These are phyloP conservation scores for Delitschia confertaspora DNA, from an alignment of 495 filamentous ascomycete species.

Conservation along the genomic window DNA sequence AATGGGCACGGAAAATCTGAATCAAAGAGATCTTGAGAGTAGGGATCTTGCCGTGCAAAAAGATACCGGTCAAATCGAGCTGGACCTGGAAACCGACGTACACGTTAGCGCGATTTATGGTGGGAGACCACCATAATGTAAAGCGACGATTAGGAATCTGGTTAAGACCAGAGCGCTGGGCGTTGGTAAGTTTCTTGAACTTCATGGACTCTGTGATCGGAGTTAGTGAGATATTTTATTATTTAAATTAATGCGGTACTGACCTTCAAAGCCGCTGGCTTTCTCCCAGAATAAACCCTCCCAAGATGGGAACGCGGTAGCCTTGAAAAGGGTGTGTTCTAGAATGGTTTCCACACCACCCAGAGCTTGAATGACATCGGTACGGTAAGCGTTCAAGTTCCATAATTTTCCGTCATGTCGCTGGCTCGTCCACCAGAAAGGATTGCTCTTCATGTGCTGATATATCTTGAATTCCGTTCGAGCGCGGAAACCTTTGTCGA, in stretches of 20 bases:
- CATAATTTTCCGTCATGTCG: slow-evolving; percentile 96
- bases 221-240: slow-evolving; percentile 34
- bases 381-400: slow-evolving; percentile 97
- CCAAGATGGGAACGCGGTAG: slow-evolving; percentile 97
- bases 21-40: slow-evolving; percentile 98
- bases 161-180: slow-evolving; percentile 95
- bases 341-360: slow-evolving; percentile 99
- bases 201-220: slow-evolving; percentile 88
- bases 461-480: slow-evolving; percentile 97
- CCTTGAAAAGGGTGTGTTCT: slow-evolving; percentile 97
- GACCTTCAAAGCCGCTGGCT: slow-evolving; percentile 45
- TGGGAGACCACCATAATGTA: slow-evolving; percentile 92
- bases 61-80: slow-evolving; percentile 96
- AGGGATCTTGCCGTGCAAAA: slow-evolving; percentile 98
- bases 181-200: slow-evolving; percentile 99
- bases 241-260: slow-evolving; percentile 37
- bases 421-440: slow-evolving; percentile 99
- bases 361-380: slow-evolving; percentile 96
- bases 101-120: slow-evolving; percentile 64
- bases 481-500: slow-evolving; percentile 97
- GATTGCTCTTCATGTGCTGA: slow-evolving; percentile 98
- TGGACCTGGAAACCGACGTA: slow-evolving; percentile 99
- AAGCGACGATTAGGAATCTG: slow-evolving; percentile 99
- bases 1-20: slow-evolving; percentile 98
- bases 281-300: slow-evolving; percentile 99